Evolutionary conservation across 148 eudicot species (phyloP).

Genomic region (Vaccinium vitisidaea): DNA sequence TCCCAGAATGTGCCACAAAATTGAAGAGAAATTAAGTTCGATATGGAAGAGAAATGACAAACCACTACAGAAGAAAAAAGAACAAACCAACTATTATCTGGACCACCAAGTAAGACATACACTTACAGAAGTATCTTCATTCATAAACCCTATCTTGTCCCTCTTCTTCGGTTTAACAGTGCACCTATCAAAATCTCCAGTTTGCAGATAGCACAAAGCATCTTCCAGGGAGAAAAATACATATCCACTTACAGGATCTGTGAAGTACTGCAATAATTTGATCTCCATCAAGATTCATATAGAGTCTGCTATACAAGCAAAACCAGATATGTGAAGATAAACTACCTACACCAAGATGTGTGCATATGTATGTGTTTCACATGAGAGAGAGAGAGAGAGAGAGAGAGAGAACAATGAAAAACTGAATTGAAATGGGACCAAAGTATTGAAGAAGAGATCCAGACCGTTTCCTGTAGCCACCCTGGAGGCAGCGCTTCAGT

Average conservation of each 20-base stretch:
- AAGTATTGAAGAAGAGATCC: constrained; percentile 5
- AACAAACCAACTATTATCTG: not conserved
- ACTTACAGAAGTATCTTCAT: constrained; percentile 4
- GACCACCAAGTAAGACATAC: not conserved
- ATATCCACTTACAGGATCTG: constrained; percentile 4
- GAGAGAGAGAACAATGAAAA: not conserved
- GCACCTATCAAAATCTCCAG: not conserved
- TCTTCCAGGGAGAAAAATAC: not conserved
- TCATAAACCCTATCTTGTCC: not conserved
- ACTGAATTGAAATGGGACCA: not conserved
- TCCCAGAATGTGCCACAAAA: not conserved
- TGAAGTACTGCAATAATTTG: constrained; percentile 1
- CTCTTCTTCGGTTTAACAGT: not conserved
- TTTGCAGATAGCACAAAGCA: not conserved
- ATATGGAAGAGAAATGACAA: not conserved
- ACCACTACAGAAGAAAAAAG: not conserved
- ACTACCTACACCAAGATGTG: not conserved
- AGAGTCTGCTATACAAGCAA: not conserved
- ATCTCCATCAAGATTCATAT: constrained; percentile 1
- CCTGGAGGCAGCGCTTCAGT: constrained; percentile 64
- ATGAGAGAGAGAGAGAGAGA: not conserved
- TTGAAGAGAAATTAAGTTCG: not conserved
- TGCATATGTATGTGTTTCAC: not conserved
- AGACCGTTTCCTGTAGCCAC: constrained; percentile 73
- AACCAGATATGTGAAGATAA: not conserved